These are phyloP conservation scores for Saccharomycopsis hybrid DNA, from an alignment of 1,139 yeast genomes.

Conservation along the genomic window DNA sequence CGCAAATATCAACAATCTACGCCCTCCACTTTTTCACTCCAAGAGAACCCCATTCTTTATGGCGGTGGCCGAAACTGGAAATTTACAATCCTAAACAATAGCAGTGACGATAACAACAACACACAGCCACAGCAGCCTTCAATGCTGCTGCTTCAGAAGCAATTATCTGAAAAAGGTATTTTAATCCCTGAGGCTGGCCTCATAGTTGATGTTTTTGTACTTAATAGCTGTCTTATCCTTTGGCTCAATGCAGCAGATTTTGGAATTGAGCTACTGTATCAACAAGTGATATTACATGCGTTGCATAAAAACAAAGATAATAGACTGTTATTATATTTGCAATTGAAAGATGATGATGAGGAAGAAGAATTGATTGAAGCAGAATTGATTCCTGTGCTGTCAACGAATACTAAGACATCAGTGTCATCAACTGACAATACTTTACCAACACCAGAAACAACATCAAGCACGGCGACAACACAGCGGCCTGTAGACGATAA, in stretches of 20 bases:
- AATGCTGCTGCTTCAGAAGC: too few relatives aligned
- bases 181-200: constrained; percentile 10
- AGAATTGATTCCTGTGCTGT: constrained; percentile 18
- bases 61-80: constrained; percentile 36
- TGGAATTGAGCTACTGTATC: constrained; percentile 33
- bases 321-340: constrained; percentile 22
- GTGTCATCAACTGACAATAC: too few relatives aligned
- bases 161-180: too few relatives aligned
- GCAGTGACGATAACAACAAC: too few relatives aligned
- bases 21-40: constrained; percentile 25
- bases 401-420: too few relatives aligned
- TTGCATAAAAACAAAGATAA: constrained; percentile 22
- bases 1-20: constrained; percentile 12
- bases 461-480: neutral
- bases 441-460: too few relatives aligned
- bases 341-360: constrained; percentile 23
- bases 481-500: neutral
- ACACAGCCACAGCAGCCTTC: too few relatives aligned
- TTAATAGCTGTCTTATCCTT: constrained; percentile 30
- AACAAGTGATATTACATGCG: constrained; percentile 31
- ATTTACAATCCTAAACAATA: constrained; percentile 11
- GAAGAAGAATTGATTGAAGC: constrained; percentile 27
- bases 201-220: constrained; percentile 32
- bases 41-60: constrained; percentile 31
- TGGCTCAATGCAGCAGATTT: constrained; percentile 31